Evolutionary conservation across 768 basidiomycete genomes (phyloP).

Genomic region (Leccinum variicolor): DNA sequence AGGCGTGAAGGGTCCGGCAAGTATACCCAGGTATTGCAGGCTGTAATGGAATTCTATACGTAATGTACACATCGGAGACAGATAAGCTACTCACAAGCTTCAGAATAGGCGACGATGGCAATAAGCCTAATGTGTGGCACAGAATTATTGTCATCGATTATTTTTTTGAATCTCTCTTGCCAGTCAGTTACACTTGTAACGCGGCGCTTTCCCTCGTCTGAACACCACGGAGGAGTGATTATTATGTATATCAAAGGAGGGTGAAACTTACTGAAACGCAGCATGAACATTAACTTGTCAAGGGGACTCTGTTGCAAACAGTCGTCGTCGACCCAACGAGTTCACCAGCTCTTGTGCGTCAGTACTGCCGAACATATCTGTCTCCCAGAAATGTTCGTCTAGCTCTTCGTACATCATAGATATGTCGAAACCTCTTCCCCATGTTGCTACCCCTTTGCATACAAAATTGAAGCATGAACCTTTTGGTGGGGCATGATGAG

Average conservation of each 20-base stretch:
- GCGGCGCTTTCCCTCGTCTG: background rate
- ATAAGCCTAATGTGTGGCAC: background rate
- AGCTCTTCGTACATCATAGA: background rate
- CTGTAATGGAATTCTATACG: conserved; percentile 1
- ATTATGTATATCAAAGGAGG: background rate
- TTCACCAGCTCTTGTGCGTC: background rate
- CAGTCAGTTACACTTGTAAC: background rate
- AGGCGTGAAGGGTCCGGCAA: background rate
- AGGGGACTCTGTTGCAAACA: background rate
- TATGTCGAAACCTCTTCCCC: background rate
- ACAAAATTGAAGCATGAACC: background rate
- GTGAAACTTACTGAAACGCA: background rate
- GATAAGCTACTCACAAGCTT: conserved; percentile 11
- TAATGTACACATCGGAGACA: too few relatives aligned
- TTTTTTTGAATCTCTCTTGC: background rate
- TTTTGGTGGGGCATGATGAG: background rate
- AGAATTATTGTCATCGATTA: background rate
- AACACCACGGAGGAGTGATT: background rate
- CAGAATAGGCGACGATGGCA: conserved; percentile 12
- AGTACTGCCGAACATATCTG: background rate
- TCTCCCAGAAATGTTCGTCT: conserved; percentile 6
- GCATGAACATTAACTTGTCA: background rate
- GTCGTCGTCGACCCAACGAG: background rate
- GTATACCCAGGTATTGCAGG: background rate
- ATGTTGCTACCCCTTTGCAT: background rate